Base-by-base conservation (phyloP, 805 yeast genomes). In the Starmerella apis region DNA sequence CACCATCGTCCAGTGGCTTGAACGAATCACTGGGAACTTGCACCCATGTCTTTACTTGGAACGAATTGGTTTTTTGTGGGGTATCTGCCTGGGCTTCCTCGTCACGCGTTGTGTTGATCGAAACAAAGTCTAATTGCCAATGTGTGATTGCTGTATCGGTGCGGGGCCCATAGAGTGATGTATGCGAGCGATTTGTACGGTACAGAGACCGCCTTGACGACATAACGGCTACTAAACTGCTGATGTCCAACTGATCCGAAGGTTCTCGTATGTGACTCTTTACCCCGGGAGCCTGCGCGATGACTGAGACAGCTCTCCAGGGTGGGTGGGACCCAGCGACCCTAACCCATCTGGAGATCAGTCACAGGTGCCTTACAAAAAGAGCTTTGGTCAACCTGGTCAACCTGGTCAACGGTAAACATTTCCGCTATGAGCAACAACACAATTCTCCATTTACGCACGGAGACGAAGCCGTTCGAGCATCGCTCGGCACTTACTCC, bases 401-500 rank as follows among this genome's bases (percentile, higher is more conserved):
- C n/a, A n/a, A n/a, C n/a, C n/a, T n/a, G n/a, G n/a, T n/a, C n/a
- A n/a, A n/a, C n/a, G n/a, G n/a, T n/a, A n/a, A n/a, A n/a, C n/a
- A n/a, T n/a, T n/a, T n/a, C n/a, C n/a, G n/a, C 33, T 5, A 49
- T 45, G 55, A 41, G 44, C 33, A 27, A 25, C 33, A 47, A 50
- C 38, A 52, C 57, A 33, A 79, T 75, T 47, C 72, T 92, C 57
- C 98, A 92, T 63, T 73, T 92, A 55, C 83, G 99, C 74, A 96
- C 96, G 30, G 98, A 92, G 68, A 84, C 92, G 62, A 92, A 92
- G 78, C 95, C 97, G 24, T 71, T 86, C 62, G 99, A 92, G 72
- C 95, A 94, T 55, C 83, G 98, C 73, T 95, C 97, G 39, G 96
- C 95, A 41, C 74, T 92, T 61, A 87, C 98, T 1, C 99, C 99